Percentiles rank a stretch among this genome's conserved stretches.
Conservation (phyloP, 2,329 filamentous ascomycete genomes). For the Clarireedia hainanense region DNA sequence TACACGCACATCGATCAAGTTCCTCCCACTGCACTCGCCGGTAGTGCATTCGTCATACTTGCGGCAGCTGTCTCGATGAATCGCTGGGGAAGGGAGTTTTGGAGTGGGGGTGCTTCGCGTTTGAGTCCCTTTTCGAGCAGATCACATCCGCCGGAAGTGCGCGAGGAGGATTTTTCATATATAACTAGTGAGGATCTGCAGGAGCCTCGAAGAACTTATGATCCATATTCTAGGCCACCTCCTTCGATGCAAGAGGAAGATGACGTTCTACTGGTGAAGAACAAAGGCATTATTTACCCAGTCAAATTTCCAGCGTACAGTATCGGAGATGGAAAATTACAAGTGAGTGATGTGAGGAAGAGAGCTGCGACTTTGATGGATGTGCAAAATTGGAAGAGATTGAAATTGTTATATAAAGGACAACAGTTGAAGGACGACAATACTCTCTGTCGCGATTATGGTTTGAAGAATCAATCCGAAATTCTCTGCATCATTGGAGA, state of each 20-base stretch:
- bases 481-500: slow-evolving; percentile 52
- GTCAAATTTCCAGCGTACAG: slow-evolving; percentile 68
- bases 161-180: slow-evolving; percentile 72
- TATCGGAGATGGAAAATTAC: slow-evolving; percentile 66
- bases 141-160: slow-evolving; percentile 50
- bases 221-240: slow-evolving; percentile 34
- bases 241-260: slow-evolving; percentile 45
- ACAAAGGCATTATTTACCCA: slow-evolving; percentile 57
- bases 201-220: slow-evolving; percentile 36
- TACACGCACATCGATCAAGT: slow-evolving; percentile 25
- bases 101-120: slow-evolving; percentile 20
- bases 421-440: slow-evolving; percentile 58
- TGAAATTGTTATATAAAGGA: slow-evolving; percentile 70
- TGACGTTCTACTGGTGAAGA: slow-evolving; percentile 63
- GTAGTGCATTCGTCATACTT: slow-evolving; percentile 21
- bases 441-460: slow-evolving; percentile 48
- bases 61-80: slow-evolving; percentile 27
- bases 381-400: slow-evolving; percentile 45
- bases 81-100: slow-evolving; percentile 26
- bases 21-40: slow-evolving; percentile 21
- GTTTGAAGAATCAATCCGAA: slow-evolving; percentile 55
- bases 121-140: slow-evolving; percentile 28
- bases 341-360: slow-evolving; percentile 56
- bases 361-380: slow-evolving; percentile 61
- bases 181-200: slow-evolving; percentile 71